Evolutionary conservation across 31 red algal species (phyloP).

Genomic region (Odonthalia washingtoniensis): DNA sequence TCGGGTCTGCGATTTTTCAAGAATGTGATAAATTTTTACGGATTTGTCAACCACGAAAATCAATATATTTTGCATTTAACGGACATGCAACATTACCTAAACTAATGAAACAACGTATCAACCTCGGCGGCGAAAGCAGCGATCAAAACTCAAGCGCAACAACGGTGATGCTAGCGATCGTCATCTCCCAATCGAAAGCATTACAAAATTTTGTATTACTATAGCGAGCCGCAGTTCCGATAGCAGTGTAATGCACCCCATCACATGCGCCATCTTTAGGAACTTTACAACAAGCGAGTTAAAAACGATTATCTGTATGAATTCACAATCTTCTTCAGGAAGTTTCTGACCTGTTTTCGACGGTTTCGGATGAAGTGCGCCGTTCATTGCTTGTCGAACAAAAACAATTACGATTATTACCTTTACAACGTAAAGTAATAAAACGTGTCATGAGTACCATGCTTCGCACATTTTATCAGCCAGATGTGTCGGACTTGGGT

Average conservation of each 20-base stretch:
- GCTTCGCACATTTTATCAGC: slow-evolving; percentile 37
- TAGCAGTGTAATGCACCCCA: slow-evolving; percentile 43
- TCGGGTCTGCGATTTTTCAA: too few relatives aligned
- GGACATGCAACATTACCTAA: too few relatives aligned
- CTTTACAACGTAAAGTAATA: slow-evolving; percentile 65
- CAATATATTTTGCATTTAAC: too few relatives aligned
- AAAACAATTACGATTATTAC: slow-evolving; percentile 54
- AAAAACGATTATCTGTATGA: slow-evolving; percentile 40
- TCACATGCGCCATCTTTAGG: slow-evolving; percentile 30
- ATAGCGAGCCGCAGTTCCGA: slow-evolving; percentile 45
- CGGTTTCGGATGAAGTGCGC: slow-evolving; percentile 50
- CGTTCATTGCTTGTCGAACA: too few relatives aligned
- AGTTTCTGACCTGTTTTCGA: slow-evolving; percentile 36
- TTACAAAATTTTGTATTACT: slow-evolving; percentile 35
- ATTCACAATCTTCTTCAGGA: slow-evolving; percentile 40
- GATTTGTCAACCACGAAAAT: too few relatives aligned
- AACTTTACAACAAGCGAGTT: slow-evolving; percentile 36
- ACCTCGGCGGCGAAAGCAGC: too few relatives aligned
- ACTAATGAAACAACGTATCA: too few relatives aligned
- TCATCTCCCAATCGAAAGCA: too few relatives aligned
- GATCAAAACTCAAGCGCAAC: too few relatives aligned
- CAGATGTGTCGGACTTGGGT: slow-evolving; percentile 48
- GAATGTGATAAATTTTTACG: too few relatives aligned
- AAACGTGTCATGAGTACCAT: slow-evolving; percentile 51
- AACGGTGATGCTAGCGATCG: too few relatives aligned